A percentile compares a stretch with the other conserved stretches of the same genome.
These are phyloP conservation scores for Medicago truncatula DNA, from an alignment of 306 rosid genomes.

Conservation along the genomic window MtrunA17r5.0-ANR NC_053046.1:19252001-19252500, in stretches of 20 bases:
- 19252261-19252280: constrained; percentile 99
- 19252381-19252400: not conserved
- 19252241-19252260: constrained; percentile 74
- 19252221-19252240: constrained; percentile 63
- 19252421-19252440: not conserved
- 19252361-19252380: not conserved
- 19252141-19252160: constrained; percentile 77
- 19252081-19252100: constrained; percentile 88
- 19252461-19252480: not conserved
- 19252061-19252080: constrained; percentile 86
- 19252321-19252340: constrained; percentile 44
- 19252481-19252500: not conserved
- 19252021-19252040: constrained; percentile 96
- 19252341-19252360: not conserved
- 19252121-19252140: constrained; percentile 67
- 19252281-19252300: constrained; percentile 95
- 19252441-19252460: not conserved
- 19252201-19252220: constrained; percentile 58
- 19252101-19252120: constrained; percentile 71
- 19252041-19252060: constrained; percentile 91
- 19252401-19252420: not conserved
- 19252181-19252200: constrained; percentile 73
- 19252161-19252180: constrained; percentile 70
- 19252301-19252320: constrained; percentile 95
- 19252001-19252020: constrained; percentile 91